Evolutionary conservation across 2,329 filamentous ascomycete genomes (phyloP), one percentile per base, ranked within the genome.

Genomic region (Zymoseptoria tritici): DNA sequence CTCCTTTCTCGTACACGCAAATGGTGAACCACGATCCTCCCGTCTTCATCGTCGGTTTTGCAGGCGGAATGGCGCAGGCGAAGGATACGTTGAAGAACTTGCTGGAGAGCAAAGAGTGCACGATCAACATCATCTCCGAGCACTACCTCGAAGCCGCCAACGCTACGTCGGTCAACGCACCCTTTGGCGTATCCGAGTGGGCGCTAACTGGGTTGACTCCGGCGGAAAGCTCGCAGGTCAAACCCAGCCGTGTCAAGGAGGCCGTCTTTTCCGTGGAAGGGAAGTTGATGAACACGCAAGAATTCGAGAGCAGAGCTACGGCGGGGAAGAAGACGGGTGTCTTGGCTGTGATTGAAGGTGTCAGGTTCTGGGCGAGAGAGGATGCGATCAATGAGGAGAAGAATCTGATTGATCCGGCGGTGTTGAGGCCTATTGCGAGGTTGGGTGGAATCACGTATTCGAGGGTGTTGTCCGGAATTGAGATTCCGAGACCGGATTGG

Each of bases 61-160:
- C 80, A 0, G 83, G 82, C 1, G 80, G 81, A 1, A 76, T 80
- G 57, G 78, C 81, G 21, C 74, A 77, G 3, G 84, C 87, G 20
- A 97, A 96, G 75, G 92, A 97, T 74, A 86, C 88, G 46, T 78
- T 96, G 57, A 80, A 79, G 67, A 95, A 96, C 72, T 77, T 97
- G 59, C 69, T 81, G 8, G 88, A 88, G 46, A 85, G 82, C 0
- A 77, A 81, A 52, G 90, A 96, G 77, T 93, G 89, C 58, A 66
- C 65, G 60, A 86, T 97, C 77, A 96, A 94, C 77, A 89, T 96
- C 70, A 89, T 97, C 70, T 85, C 83, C 8, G 91, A 96, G 77
- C 83, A 86, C 71, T 96, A 87, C 71, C 71, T 94, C 70, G 92
- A 97, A 78, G 92, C 92, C 0, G 92, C 91, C 54, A 97, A 97